These are phyloP conservation scores for Sporodiniella umbellata DNA, from an alignment of 371 early-diverging fungal species.

Conservation along the genomic window DNA sequence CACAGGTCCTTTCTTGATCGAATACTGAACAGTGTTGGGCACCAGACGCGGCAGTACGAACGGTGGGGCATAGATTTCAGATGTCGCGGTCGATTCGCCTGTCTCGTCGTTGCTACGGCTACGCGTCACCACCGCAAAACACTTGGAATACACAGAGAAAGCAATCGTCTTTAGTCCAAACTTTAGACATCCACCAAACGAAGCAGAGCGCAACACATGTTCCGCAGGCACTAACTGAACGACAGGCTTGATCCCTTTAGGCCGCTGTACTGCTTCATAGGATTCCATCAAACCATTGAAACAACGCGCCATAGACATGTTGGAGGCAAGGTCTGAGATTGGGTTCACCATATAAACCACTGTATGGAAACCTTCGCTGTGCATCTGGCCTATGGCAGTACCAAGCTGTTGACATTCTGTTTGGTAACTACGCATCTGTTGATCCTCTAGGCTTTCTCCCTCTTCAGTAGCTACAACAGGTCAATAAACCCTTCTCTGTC, in stretches of 20 bases:
- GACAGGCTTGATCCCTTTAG: constrained; percentile 38
- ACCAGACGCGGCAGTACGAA: constrained; percentile 49
- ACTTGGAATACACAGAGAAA: constrained; percentile 59
- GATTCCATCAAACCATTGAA: constrained; percentile 46
- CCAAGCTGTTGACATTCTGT: constrained; percentile 40
- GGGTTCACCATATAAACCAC: constrained; percentile 64
- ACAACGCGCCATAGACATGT: constrained; percentile 54
- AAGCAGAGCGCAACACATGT: constrained; percentile 50
- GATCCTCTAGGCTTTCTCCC: too few relatives aligned
- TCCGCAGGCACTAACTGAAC: constrained; percentile 61
- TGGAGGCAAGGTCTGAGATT: constrained; percentile 41
- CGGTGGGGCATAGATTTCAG: constrained; percentile 49
- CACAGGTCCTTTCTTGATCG: constrained; percentile 29
- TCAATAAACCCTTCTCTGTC: too few relatives aligned
- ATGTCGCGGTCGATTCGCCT: background rate
- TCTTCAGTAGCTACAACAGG: too few relatives aligned
- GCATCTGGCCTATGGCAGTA: too few relatives aligned
- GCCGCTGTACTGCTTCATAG: constrained; percentile 1
- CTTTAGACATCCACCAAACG: constrained; percentile 53
- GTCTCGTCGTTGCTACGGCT: constrained; percentile 1
- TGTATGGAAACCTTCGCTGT: constrained; percentile 37
- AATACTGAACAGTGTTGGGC: constrained; percentile 38
- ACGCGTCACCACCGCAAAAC: constrained; percentile 34
- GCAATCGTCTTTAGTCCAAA: constrained; percentile 61
- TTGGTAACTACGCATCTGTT: too few relatives aligned